Base-by-base conservation (phyloP, 441 rosid species). In the Erysimum pusillum region DNA sequence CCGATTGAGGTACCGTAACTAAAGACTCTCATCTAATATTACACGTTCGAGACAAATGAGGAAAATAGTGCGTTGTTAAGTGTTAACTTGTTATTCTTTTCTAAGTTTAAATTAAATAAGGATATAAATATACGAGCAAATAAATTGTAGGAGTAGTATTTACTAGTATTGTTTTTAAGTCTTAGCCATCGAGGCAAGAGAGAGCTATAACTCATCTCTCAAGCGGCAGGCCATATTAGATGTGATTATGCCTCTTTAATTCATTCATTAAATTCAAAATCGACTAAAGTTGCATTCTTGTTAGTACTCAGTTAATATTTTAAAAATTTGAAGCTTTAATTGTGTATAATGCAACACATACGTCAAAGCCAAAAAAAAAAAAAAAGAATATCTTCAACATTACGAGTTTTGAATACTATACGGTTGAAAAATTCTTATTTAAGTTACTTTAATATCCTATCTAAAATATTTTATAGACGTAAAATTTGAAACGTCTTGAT, bases 1-100 rank as follows among this genome's bases (percentile, higher is more conserved):
- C 31, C 54, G 74, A 67, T 25, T 60, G 63, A 67, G 67, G 67
- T 67, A 53, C 28, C 39, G 51, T 64, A 45, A 64, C 42, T 32
- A 67, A 53, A 56, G 32, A 12, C 48, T 38, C 45, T 63, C 38
- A 31, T 73, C 63, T 54, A 56, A 48, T 12, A 42, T 42, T 22
- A 44, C 48, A 34, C 67, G 59, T 46, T 46, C 49, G 59, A 22
- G 11, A 38, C 45, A 66, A 20, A 7, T 59, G 38, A 35, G 59
- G 46, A 59, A 58, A 41, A 32, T 45, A 17, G 6, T 12, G 36
- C 25, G 25, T 22, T 22, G 25, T 22, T n/a, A 17, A 17, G 32
- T 36, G 20, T 4, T 38, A 67, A 28, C 31, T 28, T 28, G 31
- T 28, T 28, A 28, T 28, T 28, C 31, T 28, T 28, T 28, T 28